Conservation (phyloP, 768 basidiomycete species). For the Pholiota conissans region DNA sequence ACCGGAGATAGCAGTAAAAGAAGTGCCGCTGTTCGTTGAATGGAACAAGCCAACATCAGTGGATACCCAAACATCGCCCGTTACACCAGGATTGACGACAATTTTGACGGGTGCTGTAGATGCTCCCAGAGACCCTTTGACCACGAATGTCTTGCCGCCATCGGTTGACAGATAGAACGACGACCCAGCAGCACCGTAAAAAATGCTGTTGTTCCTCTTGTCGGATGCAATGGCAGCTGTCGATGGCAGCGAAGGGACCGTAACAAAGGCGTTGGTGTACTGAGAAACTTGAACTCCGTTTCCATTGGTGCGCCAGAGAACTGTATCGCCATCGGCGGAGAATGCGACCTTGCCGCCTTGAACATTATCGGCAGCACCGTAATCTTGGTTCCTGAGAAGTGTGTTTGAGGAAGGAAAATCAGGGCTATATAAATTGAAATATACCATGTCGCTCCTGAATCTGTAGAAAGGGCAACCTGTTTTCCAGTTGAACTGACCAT, state of each 20-base stretch:
- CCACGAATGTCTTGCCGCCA: slow-evolving; percentile 51
- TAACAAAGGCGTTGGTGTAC: slow-evolving; percentile 45
- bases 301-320: slow-evolving; percentile 54
- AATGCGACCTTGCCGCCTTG: slow-evolving; percentile 42
- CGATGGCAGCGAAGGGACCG: slow-evolving; percentile 53
- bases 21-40: slow-evolving; percentile 49
- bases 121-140: slow-evolving; percentile 41
- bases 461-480: slow-evolving; percentile 57
- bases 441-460: slow-evolving; percentile 55
- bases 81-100: slow-evolving; percentile 50
- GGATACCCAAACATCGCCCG: slow-evolving; percentile 67
- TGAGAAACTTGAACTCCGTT: slow-evolving; percentile 56
- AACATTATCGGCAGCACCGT: slow-evolving; percentile 52
- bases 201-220: slow-evolving; percentile 54
- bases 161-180: slow-evolving; percentile 63
- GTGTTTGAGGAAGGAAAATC: not conserved
- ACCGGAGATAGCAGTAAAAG: slow-evolving; percentile 48
- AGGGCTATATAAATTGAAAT: not conserved
- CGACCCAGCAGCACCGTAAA: slow-evolving; percentile 58
- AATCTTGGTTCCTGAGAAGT: slow-evolving; percentile 44
- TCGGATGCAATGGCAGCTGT: slow-evolving; percentile 61
- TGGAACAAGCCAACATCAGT: slow-evolving; percentile 59
- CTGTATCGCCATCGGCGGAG: slow-evolving; percentile 54
- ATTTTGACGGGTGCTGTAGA: slow-evolving; percentile 53
- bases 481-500: slow-evolving; percentile 38